Base-by-base conservation (phyloP, 2,329 filamentous ascomycete species). In the Hypomyces perniciosus region DNA sequence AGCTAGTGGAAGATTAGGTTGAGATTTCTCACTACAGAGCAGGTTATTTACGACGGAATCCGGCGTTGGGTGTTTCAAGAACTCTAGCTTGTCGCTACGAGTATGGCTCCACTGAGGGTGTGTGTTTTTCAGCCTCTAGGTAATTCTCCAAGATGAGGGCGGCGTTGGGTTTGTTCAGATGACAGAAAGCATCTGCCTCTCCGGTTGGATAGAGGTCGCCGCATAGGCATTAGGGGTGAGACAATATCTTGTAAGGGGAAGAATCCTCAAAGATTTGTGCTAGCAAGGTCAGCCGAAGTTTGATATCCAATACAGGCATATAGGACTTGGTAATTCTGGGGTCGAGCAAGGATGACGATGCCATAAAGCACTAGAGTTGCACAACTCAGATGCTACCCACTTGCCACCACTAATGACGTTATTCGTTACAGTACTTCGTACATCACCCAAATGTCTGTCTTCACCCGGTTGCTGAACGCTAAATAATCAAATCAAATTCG, bases 1-100 rank as follows among this genome's bases (percentile, higher is more conserved):
- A 77, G 56, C 67, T 77, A 35, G 59, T 70, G 31, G 69, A 72
- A 52, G 64, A 67, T 34, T 67, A 51, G 54, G 34, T 7, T 29
- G 7, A 6, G 44, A 8, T n/a, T 39, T 34, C 27, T 30, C 9
- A 5, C n/a, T 10, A 20, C 29, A 48, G 20, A 13, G 8, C 30
- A 41, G 13, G 13, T 13, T 41, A 5, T 13, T 27, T 41, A 41
- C 38, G 38, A 41, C 31, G 27, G 40, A 37, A n/a, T 48, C 35
- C 28, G 50, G 50, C 45, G 49, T 48, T 37, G 34, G 34, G n/a
- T 37, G n/a, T 37, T n/a, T 37, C 34, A 37, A 37, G 34, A 37
- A 37, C n/a, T 9, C 9, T 37, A n/a, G 34, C n/a, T 37, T 37
- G n/a, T n/a, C n/a, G 34, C n/a, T n/a, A n/a, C 9, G 34, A n/a